Evolutionary conservation across 2,329 filamentous ascomycete genomes (phyloP), one percentile per base, ranked within the genome.

Genomic region (Xylaria sp.): DNA sequence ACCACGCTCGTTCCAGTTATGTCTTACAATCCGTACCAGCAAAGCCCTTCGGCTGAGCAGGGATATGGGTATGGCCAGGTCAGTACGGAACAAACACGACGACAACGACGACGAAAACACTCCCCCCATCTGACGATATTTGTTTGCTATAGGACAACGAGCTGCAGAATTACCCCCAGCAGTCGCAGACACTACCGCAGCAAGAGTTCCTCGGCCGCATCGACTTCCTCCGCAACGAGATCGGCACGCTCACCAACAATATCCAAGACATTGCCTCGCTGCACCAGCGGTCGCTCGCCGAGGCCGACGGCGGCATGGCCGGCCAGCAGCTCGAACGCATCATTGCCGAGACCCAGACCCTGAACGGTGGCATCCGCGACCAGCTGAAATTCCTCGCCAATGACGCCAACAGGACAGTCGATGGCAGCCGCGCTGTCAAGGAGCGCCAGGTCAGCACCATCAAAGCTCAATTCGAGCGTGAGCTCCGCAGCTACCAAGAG

Each of bases 331-430:
- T 93, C 27, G 90, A 94, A 79, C 84, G 86, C 74, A 84, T 91
- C 62, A 87, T 93, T 65, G 84, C 89, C 54, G 85, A 92, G 74
- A 93, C 92, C 5, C 90, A 93, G 79, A 82, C 90, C 72, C 87
- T 90, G 76, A 93, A 92, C 82, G 90, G 87, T n/a, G 84, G 87
- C 72, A 93, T 95, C 84, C 91, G 92, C 78, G 90, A 93, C 77
- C 89, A 92, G 81, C 92, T 95, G 83, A 92, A 92, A 80, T 87
- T 87, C 73, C 85, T 95, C 63, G 92, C 94, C 81, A 84, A 82
- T 69, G 92, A 95, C 79, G 87, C 90, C 54, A 83, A 85, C 78
- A 88, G 89, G 78, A 91, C 90, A 23, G 80, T 82, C 40, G 87
- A 88, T 78, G 82, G 83, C 63, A 85, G 84, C 71, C 90, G 90